Percentiles rank a stretch among this genome's conserved stretches.
Conservation (phyloP, 768 basidiomycete species). For the Tephrocybe rancida region DNA sequence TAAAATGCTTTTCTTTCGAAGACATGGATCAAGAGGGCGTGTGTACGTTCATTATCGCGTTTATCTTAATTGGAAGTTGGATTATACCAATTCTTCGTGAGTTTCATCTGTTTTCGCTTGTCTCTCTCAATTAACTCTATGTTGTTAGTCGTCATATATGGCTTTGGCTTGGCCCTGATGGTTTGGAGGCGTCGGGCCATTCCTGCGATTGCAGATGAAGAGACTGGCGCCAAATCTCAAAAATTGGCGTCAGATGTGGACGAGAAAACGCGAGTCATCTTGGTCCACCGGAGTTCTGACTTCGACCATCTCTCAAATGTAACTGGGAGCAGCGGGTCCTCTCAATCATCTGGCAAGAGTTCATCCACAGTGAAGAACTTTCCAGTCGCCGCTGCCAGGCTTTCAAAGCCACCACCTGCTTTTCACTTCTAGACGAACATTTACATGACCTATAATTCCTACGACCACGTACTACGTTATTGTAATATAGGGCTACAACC, state of each 20-base stretch:
- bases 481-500: background rate
- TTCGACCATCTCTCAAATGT: slow-evolving; percentile 2
- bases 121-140: background rate
- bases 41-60: slow-evolving; percentile 52
- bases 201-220: slow-evolving; percentile 5
- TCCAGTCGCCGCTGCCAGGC: slow-evolving; percentile 7
- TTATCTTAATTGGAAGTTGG: slow-evolving; percentile 56
- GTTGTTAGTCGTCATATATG: slow-evolving; percentile 8
- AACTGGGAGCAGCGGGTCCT: background rate
- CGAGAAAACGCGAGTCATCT: background rate
- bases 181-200: slow-evolving; percentile 8
- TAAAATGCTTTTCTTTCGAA: slow-evolving; percentile 14
- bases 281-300: background rate
- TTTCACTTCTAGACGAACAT: slow-evolving; percentile 13
- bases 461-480: background rate
- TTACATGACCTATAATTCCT: background rate
- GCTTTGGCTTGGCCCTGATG: slow-evolving; percentile 17
- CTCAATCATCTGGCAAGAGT: background rate
- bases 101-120: slow-evolving; percentile 19
- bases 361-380: background rate
- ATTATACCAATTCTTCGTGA: slow-evolving; percentile 51
- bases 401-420: slow-evolving; percentile 18
- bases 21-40: slow-evolving; percentile 41
- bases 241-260: background rate
- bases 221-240: background rate